Evolutionary conservation across 352 stramenopile genomes (phyloP), one percentile per base, ranked within the genome.

Genomic region (Phytophthora kernoviae): DNA sequence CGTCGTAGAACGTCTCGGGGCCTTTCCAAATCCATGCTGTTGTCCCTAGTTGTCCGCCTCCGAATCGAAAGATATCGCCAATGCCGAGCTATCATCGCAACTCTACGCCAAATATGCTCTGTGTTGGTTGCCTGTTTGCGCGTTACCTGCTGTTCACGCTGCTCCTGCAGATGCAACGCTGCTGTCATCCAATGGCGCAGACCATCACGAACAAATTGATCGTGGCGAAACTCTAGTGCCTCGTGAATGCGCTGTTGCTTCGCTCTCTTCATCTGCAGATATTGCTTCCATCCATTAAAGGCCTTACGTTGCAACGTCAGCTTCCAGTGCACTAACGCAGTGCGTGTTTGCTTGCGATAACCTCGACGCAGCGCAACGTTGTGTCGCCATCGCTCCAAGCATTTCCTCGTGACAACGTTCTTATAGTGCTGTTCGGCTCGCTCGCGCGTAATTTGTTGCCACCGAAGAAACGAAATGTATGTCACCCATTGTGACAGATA

Each of bases 271-370:
- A 7, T 20, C 0, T 43, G 6, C 11, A 81, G 20, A 39, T 86
- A 85, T 20, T 51, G 43, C 26, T 67, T 70, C 75, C 72, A 87
- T 5, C 51, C 41, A 3, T 52, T 54, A 10, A 87, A 82, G 4
- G 26, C 46, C 20, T 63, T 57, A 15, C 55, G 34, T 30, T 87
- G 56, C 26, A 75, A 50, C 9, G 62, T 65, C 44, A 72, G 34
- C 41, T 89, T 89, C 79, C 79, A 89, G 36, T 89, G 79, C 2
- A 84, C 41, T 5, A 89, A 54, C 2, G 79, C 69, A 11, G 36
- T n/a, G 7, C 61, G 44, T 11, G 43, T 81, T 40, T 70, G 54
- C n/a, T 54, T 60, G 39, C 77, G 61, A 9, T 75, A 47, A 0
- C 18, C 39, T 8, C 47, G 62, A 2, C 67, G 44, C 3, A 37